Conservation (phyloP, 345 rosid genomes). For the Hirschfeldia incana region DNA sequence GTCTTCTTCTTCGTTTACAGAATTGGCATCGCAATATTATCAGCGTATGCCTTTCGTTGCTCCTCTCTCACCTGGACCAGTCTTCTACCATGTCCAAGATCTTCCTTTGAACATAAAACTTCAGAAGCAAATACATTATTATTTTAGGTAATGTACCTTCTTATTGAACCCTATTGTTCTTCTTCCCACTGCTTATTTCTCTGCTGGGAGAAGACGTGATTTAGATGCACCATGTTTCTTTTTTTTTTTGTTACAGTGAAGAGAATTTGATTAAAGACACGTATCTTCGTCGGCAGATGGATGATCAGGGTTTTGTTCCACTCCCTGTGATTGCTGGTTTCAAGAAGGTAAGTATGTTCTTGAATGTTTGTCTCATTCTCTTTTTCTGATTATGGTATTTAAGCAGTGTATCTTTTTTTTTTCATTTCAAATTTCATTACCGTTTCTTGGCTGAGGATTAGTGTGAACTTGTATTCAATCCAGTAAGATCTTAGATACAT, state of each 20-base stretch:
- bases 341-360: conserved; percentile 57
- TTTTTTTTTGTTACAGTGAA: conserved; percentile 53
- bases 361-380: conserved; percentile 9
- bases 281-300: conserved; percentile 81
- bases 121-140: conserved; percentile 73
- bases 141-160: conserved; percentile 64
- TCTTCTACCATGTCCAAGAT: conserved; percentile 51
- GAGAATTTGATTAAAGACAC: conserved; percentile 75
- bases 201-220: not conserved
- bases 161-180: not conserved
- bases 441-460: not conserved
- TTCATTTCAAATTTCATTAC: not conserved
- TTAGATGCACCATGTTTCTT: conserved; percentile 23
- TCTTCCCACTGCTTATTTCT: not conserved
- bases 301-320: conserved; percentile 87
- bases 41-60: conserved; percentile 53
- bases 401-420: not conserved
- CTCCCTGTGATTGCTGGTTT: conserved; percentile 70
- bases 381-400: conserved; percentile 12
- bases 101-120: conserved; percentile 56
- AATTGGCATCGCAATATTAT: conserved; percentile 55
- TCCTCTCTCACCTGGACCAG: conserved; percentile 43
- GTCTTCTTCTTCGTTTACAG: conserved; percentile 38
- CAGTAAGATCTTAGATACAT: not conserved
- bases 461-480: not conserved